Conservation (phyloP, 2,329 filamentous ascomycete genomes). For the Dactylellina haptotyla region DNA sequence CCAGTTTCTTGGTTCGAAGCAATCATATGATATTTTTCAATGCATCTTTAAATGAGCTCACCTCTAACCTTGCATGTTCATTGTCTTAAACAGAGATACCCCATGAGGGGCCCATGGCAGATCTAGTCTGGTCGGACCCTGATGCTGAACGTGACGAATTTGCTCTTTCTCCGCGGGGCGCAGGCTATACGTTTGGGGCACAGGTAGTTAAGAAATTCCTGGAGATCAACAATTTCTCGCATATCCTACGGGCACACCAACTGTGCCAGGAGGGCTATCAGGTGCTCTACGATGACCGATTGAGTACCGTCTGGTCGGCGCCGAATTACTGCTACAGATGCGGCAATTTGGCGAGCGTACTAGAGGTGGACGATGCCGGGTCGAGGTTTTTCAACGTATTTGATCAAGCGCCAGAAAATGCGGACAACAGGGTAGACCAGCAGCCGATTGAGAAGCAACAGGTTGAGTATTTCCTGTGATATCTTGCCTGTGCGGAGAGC, state of each 20-base stretch:
- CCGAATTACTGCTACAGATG: slow-evolving; percentile 96
- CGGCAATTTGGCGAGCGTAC: slow-evolving; percentile 94
- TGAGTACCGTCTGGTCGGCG: slow-evolving; percentile 98
- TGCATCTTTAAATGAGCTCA: slow-evolving; percentile 32
- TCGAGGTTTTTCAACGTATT: slow-evolving; percentile 94
- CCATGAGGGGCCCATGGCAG: slow-evolving; percentile 99
- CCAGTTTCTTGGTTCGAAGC: neutral
- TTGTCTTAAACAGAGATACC: slow-evolving; percentile 75
- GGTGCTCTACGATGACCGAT: slow-evolving; percentile 90
- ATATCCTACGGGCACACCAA: slow-evolving; percentile 97
- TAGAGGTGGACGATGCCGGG: slow-evolving; percentile 82
- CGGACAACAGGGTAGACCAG: slow-evolving; percentile 86
- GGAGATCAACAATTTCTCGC: slow-evolving; percentile 95
- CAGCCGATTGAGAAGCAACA: slow-evolving; percentile 77
- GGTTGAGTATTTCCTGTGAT: slow-evolving; percentile 71
- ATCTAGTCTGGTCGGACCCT: slow-evolving; percentile 97
- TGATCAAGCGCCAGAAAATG: slow-evolving; percentile 94
- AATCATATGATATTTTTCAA: slow-evolving; percentile 30
- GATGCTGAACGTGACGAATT: slow-evolving; percentile 98
- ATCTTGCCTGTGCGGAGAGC: neutral
- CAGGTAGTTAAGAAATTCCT: slow-evolving; percentile 99
- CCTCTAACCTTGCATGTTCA: slow-evolving; percentile 30
- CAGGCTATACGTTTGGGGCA: slow-evolving; percentile 95
- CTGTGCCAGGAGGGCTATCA: slow-evolving; percentile 98
- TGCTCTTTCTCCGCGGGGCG: slow-evolving; percentile 88